Evolutionary conservation across 139 green algal species (phyloP).

Genomic region (Trebouxia sp.): DNA sequence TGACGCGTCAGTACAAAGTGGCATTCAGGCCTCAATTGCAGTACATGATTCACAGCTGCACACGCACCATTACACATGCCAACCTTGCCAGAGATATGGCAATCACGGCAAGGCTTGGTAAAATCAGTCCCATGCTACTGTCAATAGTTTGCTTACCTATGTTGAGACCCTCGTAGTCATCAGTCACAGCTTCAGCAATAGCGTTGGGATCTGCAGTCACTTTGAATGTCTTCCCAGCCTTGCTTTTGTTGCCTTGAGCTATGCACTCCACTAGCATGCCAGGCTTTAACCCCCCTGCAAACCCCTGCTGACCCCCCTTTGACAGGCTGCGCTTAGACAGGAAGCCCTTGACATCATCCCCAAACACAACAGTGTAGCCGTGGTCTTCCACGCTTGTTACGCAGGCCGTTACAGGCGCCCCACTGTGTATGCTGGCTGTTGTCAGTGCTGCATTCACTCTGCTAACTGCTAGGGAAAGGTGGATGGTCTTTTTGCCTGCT

Average conservation of each 20-base stretch:
- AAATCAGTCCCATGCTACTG: no score
- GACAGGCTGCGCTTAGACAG: not conserved
- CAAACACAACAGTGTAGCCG: conserved; percentile 82
- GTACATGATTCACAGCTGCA: no score
- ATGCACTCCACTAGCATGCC: conserved; percentile 64
- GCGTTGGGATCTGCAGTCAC: conserved; percentile 37
- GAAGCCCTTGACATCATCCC: conserved; percentile 35
- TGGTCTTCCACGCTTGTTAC: conserved; percentile 89
- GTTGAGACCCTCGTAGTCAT: conserved; percentile 64
- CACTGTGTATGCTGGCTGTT: conserved; percentile 36
- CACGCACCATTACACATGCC: no score
- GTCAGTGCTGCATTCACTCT: conserved; percentile 46
- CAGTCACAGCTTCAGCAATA: conserved; percentile 33
- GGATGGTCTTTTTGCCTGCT: conserved; percentile 59
- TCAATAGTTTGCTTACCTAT: conserved; percentile 47
- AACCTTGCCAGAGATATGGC: no score
- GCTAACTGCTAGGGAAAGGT: conserved; percentile 54
- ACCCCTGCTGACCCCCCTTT: not conserved
- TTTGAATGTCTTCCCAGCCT: conserved; percentile 36
- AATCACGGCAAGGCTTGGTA: no score
- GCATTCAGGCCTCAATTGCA: no score
- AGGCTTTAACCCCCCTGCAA: not conserved
- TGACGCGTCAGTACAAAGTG: no score
- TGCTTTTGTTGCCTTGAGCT: conserved; percentile 29
- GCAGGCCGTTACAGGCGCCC: conserved; percentile 61